Evolutionary conservation across 1,284 basidiomycete genomes (phyloP).

Genomic region (Volvariella volvacea): DNA sequence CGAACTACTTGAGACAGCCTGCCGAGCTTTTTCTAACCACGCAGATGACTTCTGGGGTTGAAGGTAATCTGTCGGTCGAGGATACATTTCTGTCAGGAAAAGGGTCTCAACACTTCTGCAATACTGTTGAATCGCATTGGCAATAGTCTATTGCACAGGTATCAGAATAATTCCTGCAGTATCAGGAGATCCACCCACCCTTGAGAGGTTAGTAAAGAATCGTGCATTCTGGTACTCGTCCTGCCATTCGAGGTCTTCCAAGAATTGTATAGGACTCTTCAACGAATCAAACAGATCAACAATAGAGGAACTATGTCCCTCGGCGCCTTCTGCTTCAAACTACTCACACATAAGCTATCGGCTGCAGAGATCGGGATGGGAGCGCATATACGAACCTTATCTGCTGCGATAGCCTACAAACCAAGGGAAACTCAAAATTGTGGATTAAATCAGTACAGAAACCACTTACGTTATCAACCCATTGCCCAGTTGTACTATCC

Average conservation of each 20-base stretch:
- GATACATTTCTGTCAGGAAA: slow-evolving; percentile 94
- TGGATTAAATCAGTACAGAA: neutral
- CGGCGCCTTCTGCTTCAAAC: slow-evolving; percentile 81
- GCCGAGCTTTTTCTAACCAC: slow-evolving; percentile 92
- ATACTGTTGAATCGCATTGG: slow-evolving; percentile 90
- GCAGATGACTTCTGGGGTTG: slow-evolving; percentile 84
- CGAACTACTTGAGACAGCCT: slow-evolving; percentile 64
- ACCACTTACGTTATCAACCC: slow-evolving; percentile 81
- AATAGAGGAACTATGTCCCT: slow-evolving; percentile 92
- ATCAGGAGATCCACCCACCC: slow-evolving; percentile 42
- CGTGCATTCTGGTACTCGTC: slow-evolving; percentile 85
- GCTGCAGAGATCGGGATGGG: too few relatives aligned
- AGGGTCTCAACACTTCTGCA: slow-evolving; percentile 83
- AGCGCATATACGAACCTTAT: slow-evolving; percentile 56
- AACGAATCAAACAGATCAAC: slow-evolving; percentile 95
- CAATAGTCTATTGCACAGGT: slow-evolving; percentile 68
- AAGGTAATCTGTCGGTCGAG: slow-evolving; percentile 66
- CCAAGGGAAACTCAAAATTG: neutral
- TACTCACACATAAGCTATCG: too few relatives aligned
- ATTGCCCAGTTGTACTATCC: slow-evolving; percentile 86
- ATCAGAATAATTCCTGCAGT: neutral
- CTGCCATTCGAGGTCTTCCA: slow-evolving; percentile 89
- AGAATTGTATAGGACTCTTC: slow-evolving; percentile 83
- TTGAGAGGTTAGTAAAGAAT: slow-evolving; percentile 84
- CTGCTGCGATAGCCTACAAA: slow-evolving; percentile 73